phyloP scores from a whole-genome alignment of 2,329 filamentous ascomycete species.

The Colletotrichum melonis region DNA sequence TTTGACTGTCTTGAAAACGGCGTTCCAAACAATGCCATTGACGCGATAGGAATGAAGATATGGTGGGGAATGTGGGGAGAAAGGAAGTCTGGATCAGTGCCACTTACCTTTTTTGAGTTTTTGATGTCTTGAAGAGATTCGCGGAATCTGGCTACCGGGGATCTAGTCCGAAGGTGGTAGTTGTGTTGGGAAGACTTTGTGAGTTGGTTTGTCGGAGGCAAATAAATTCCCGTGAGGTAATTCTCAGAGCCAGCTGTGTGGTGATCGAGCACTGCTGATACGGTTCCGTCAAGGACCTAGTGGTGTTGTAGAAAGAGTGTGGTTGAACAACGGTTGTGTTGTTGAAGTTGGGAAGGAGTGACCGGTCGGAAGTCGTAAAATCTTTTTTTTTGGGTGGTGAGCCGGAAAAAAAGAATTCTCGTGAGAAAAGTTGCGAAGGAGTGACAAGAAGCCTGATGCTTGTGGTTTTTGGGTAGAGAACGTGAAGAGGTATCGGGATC shows the following conservation, averaged over 20 bases:
- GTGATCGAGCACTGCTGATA: constrained; percentile 40
- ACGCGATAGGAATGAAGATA: constrained; percentile 22
- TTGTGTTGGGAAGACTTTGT: constrained; percentile 18
- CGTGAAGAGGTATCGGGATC: constrained; percentile 23
- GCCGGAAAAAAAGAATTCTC: constrained; percentile 31
- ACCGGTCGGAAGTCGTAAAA: constrained; percentile 30
- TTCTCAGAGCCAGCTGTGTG: constrained; percentile 37
- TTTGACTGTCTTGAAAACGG: constrained; percentile 13
- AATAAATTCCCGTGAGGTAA: constrained; percentile 28
- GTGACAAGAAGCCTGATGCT: constrained; percentile 34
- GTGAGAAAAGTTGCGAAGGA: constrained; percentile 31
- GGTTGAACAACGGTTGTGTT: constrained; percentile 39
- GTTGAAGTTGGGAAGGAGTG: constrained; percentile 21
- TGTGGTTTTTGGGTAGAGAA: constrained; percentile 12
- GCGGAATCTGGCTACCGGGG: constrained; percentile 16
- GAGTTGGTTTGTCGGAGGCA: constrained; percentile 10
- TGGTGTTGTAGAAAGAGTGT: constrained; percentile 36
- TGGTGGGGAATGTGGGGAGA: background rate
- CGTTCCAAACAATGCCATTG: constrained; percentile 31
- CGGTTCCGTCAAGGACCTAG: constrained; percentile 39
- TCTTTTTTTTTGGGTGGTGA: constrained; percentile 26
- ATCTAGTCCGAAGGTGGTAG: constrained; percentile 12
- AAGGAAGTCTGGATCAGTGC: background rate
- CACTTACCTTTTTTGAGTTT: constrained; percentile 28
- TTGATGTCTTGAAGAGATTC: constrained; percentile 29